phyloP scores from a whole-genome alignment of 768 basidiomycete genomes.

The Leccinum longicurvipes region DNA sequence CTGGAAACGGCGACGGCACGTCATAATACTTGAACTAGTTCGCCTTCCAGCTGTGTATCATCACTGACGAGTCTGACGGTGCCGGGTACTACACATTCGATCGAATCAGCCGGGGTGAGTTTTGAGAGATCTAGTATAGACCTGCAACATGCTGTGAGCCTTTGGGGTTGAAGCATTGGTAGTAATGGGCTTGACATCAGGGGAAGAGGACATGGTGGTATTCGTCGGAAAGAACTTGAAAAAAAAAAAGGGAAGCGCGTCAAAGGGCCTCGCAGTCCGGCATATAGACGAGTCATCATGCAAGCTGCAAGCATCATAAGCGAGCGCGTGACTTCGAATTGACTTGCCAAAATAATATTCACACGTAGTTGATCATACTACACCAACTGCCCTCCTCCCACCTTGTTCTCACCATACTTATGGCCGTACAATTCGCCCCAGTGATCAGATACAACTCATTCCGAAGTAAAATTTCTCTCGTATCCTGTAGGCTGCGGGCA shows the following conservation, averaged over 20 bases:
- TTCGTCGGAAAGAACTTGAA: neutral
- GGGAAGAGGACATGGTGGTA: neutral
- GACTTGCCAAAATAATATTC: no score
- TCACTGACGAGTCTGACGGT: slow-evolving; percentile 52
- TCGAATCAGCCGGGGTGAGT: slow-evolving; percentile 62
- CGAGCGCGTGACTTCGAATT: slow-evolving; percentile 5
- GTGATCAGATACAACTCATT: no score
- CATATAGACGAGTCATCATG: slow-evolving; percentile 20
- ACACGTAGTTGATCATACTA: no score
- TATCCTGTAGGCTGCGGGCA: no score
- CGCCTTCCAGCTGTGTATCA: slow-evolving; percentile 92
- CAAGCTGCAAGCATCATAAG: no score
- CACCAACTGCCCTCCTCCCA: no score
- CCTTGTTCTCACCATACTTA: no score
- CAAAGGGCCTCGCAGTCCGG: slow-evolving; percentile 1
- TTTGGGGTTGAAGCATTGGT: slow-evolving; percentile 26
- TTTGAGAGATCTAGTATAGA: slow-evolving; percentile 50
- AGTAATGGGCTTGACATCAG: no score
- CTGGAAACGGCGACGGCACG: slow-evolving; percentile 88
- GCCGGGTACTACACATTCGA: slow-evolving; percentile 53
- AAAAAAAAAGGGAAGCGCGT: slow-evolving; percentile 1
- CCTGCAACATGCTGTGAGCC: slow-evolving; percentile 61
- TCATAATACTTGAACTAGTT: slow-evolving; percentile 94
- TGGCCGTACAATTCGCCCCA: no score
- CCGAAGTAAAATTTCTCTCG: no score